Percentiles rank a stretch among this genome's conserved stretches.
These are phyloP conservation scores for Davidsoniella virescens DNA, from an alignment of 2,329 filamentous ascomycete genomes.

Conservation along the genomic window DNA sequence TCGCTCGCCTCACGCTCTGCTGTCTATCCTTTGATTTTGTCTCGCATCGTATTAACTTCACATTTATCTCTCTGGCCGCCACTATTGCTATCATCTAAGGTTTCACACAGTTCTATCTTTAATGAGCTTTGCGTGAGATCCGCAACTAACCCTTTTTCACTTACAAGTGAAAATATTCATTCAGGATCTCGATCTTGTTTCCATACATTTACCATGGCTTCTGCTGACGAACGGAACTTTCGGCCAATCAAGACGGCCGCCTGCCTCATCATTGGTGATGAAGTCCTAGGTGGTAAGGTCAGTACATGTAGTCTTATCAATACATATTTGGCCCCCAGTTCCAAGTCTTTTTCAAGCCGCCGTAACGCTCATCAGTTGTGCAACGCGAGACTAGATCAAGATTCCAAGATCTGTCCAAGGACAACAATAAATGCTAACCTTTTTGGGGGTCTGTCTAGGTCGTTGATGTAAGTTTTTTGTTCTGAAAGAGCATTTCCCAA, in stretches of 20 bases:
- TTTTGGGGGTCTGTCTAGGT: neutral
- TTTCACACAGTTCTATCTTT: too few species aligned
- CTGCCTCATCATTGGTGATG: slow-evolving; percentile 92
- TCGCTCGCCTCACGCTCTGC: too few species aligned
- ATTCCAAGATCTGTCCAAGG: neutral
- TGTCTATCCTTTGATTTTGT: too few species aligned
- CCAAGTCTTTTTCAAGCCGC: neutral
- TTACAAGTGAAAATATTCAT: too few species aligned
- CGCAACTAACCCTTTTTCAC: too few species aligned
- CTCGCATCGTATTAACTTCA: too few species aligned
- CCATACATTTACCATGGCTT: slow-evolving; percentile 24
- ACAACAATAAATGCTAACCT: neutral
- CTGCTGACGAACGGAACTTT: slow-evolving; percentile 36
- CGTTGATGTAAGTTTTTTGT: slow-evolving; percentile 10
- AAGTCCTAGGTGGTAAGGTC: slow-evolving; percentile 89
- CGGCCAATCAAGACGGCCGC: slow-evolving; percentile 75
- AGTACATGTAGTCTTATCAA: slow-evolving; percentile 15
- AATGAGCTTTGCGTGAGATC: too few species aligned
- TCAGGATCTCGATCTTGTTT: neutral
- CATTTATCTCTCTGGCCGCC: too few species aligned
- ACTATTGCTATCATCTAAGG: too few species aligned
- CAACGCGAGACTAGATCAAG: neutral
- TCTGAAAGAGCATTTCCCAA: neutral
- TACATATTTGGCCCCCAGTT: neutral
- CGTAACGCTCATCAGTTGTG: neutral